phyloP scores from a whole-genome alignment of 805 yeast species.

The Candida maltosa region DNA sequence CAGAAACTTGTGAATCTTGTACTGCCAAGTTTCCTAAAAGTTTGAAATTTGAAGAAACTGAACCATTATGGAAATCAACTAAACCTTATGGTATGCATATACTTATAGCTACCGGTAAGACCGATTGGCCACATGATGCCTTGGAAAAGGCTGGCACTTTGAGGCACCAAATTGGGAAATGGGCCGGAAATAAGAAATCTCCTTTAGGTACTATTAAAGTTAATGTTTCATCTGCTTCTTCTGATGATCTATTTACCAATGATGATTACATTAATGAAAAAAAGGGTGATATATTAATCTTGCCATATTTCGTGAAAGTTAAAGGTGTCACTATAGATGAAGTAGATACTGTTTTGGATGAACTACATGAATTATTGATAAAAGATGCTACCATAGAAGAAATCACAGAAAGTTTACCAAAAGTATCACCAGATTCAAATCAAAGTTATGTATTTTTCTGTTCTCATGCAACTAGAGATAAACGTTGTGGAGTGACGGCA shows the following conservation, averaged over 20 bases:
- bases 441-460: slow-evolving; percentile 67
- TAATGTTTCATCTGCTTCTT: slow-evolving; percentile 52
- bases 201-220: slow-evolving; percentile 40
- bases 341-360: slow-evolving; percentile 42
- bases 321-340: slow-evolving; percentile 43
- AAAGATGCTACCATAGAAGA: slow-evolving; percentile 10
- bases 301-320: slow-evolving; percentile 77
- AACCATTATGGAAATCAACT: slow-evolving; percentile 65
- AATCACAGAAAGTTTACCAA: slow-evolving; percentile 8
- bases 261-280: slow-evolving; percentile 39
- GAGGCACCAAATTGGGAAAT: slow-evolving; percentile 41
- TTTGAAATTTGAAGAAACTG: slow-evolving; percentile 39
- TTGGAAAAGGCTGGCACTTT: slow-evolving; percentile 42
- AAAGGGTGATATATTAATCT: slow-evolving; percentile 57
- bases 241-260: slow-evolving; percentile 39
- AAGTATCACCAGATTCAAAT: slow-evolving; percentile 27
- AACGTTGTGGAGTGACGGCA: slow-evolving; percentile 90
- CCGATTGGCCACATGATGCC: slow-evolving; percentile 84
- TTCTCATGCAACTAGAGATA: slow-evolving; percentile 89
- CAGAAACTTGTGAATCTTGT: slow-evolving; percentile 55
- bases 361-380: slow-evolving; percentile 41
- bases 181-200: slow-evolving; percentile 22
- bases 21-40: slow-evolving; percentile 49
- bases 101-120: slow-evolving; percentile 77
- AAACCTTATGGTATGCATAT: slow-evolving; percentile 68